phyloP scores from a whole-genome alignment of 306 rosid genomes.

The Vigna radiata region DNA sequence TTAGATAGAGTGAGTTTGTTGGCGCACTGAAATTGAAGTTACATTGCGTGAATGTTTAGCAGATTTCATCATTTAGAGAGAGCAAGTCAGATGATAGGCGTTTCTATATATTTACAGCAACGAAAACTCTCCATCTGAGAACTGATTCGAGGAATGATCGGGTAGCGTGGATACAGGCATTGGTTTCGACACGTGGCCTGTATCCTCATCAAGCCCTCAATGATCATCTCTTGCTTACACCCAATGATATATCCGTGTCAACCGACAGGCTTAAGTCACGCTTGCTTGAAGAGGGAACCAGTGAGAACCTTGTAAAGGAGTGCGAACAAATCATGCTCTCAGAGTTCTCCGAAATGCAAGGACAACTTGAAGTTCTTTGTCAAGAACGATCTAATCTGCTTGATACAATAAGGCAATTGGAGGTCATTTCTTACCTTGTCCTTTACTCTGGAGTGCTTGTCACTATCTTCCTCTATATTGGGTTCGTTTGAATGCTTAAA shows the following conservation, averaged over 20 bases:
- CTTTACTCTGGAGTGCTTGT: constrained; percentile 15
- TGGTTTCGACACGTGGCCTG: constrained; percentile 71
- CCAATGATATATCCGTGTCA: constrained; percentile 69
- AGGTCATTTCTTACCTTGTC: constrained; percentile 60
- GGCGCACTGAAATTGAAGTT: constrained; percentile 12
- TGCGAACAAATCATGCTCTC: constrained; percentile 92
- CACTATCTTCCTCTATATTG: constrained; percentile 3
- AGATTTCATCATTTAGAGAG: constrained; percentile 87
- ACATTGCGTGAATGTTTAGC: constrained; percentile 24
- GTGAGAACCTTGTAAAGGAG: constrained; percentile 72
- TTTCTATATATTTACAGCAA: constrained; percentile 88
- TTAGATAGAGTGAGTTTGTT: not conserved
- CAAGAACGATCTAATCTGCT: constrained; percentile 79
- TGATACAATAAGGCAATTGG: constrained; percentile 83
- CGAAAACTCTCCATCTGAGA: constrained; percentile 95
- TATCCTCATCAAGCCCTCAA: constrained; percentile 59
- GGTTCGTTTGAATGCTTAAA: constrained; percentile 14
- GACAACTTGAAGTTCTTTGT: constrained; percentile 67
- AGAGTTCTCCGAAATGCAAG: constrained; percentile 76
- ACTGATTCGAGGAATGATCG: constrained; percentile 84
- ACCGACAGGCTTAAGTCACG: constrained; percentile 78
- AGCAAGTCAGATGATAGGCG: constrained; percentile 93
- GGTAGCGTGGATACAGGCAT: constrained; percentile 87
- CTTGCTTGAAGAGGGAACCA: constrained; percentile 74
- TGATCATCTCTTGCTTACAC: constrained; percentile 62